phyloP scores from a whole-genome alignment of 2,329 filamentous ascomycete genomes.

The Huntiella bhutanensis region DNA sequence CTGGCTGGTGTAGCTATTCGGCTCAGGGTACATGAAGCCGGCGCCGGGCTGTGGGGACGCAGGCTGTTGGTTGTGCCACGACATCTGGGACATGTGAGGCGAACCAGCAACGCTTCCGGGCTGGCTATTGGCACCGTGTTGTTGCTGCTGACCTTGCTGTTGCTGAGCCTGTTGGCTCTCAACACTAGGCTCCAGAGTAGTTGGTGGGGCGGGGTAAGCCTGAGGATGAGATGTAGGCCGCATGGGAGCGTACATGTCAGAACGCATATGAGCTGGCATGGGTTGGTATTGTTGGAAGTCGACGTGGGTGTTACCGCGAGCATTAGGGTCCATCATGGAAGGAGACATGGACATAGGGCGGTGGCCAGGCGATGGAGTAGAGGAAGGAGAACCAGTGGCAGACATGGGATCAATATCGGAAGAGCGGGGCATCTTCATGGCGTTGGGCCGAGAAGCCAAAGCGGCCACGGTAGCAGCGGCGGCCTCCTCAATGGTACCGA shows the following conservation, averaged over 20 bases:
- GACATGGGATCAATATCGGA: conserved; percentile 57
- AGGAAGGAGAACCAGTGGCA: conserved; percentile 52
- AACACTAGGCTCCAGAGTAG: conserved; percentile 63
- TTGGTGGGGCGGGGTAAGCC: conserved; percentile 59
- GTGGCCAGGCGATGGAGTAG: conserved; percentile 70
- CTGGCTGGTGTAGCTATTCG: conserved; percentile 51
- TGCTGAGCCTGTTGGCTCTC: conserved; percentile 32
- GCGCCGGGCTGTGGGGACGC: conserved; percentile 38
- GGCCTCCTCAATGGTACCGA: conserved; percentile 84
- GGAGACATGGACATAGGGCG: conserved; percentile 66
- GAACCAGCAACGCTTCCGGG: conserved; percentile 57
- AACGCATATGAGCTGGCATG: conserved; percentile 65
- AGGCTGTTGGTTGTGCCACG: conserved; percentile 41
- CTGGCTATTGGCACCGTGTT: conserved; percentile 22
- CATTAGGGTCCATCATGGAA: conserved; percentile 23
- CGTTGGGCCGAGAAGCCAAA: conserved; percentile 37
- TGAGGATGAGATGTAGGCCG: conserved; percentile 73
- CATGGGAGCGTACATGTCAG: conserved; percentile 45
- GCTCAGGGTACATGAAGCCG: conserved; percentile 61
- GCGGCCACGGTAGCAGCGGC: conserved; percentile 76
- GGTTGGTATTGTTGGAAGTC: conserved; percentile 55
- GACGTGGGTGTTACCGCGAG: neutral
- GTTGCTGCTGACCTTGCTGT: conserved; percentile 39
- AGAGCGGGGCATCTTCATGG: conserved; percentile 25
- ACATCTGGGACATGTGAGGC: conserved; percentile 63